phyloP scores from a whole-genome alignment of 176 grass and related monocot species.

The Thinopyrum elongatum region DNA sequence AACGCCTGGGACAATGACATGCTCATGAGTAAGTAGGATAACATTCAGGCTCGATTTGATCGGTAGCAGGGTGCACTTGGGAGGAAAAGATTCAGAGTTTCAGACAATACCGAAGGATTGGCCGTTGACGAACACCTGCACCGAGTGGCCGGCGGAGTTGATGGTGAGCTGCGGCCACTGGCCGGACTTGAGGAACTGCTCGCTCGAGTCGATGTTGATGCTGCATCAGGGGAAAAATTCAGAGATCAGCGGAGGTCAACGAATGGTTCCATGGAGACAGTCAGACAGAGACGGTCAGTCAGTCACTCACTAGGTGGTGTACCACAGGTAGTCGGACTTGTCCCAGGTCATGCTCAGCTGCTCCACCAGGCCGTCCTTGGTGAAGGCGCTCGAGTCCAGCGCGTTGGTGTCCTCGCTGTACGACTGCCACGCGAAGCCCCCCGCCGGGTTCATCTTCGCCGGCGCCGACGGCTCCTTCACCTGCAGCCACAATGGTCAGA shows the following conservation, averaged over 20 bases:
- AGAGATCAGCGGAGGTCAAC: not conserved
- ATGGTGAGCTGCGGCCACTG: slow-evolving; percentile 66
- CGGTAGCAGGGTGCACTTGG: not conserved
- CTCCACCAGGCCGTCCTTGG: slow-evolving; percentile 88
- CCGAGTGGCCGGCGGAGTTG: slow-evolving; percentile 61
- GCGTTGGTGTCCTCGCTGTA: slow-evolving; percentile 71
- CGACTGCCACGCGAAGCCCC: slow-evolving; percentile 69
- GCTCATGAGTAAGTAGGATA: not conserved
- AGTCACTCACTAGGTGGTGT: slow-evolving; percentile 85
- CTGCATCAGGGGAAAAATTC: slow-evolving; percentile 22
- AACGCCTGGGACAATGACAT: slow-evolving; percentile 24
- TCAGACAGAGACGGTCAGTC: not conserved
- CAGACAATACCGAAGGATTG: slow-evolving; percentile 51
- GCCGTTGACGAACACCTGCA: slow-evolving; percentile 95
- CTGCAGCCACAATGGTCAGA: slow-evolving; percentile 9
- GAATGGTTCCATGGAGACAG: not conserved
- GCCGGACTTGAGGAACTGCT: slow-evolving; percentile 77
- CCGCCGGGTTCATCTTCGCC: slow-evolving; percentile 57
- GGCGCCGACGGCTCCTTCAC: slow-evolving; percentile 45
- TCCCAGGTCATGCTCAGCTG: slow-evolving; percentile 94
- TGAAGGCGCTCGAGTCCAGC: slow-evolving; percentile 62
- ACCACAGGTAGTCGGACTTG: slow-evolving; percentile 97
- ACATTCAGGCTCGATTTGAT: not conserved
- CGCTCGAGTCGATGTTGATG: slow-evolving; percentile 63
- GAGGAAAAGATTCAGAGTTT: not conserved